phyloP scores from a whole-genome alignment of 306 rosid species.

The Prinsepia uniflora region DNA sequence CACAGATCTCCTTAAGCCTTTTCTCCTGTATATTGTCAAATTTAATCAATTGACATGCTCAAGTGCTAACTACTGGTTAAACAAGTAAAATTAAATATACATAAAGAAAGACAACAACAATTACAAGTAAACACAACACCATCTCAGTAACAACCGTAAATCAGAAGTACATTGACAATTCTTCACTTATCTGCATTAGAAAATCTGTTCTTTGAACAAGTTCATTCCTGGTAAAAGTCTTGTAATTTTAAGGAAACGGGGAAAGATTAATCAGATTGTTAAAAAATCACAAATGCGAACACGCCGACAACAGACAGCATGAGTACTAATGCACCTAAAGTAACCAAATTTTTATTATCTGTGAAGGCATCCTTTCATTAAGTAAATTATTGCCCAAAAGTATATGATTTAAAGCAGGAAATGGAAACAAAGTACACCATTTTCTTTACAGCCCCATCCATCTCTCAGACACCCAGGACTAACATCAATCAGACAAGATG shows the following conservation, averaged over 20 bases:
- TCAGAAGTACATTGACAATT: not conserved
- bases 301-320: not conserved
- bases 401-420: not conserved
- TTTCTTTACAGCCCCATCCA: slow-evolving; percentile 1
- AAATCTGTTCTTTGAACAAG: not conserved
- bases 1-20: slow-evolving; percentile 76
- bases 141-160: not conserved
- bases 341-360: not conserved
- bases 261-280: not conserved
- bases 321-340: slow-evolving; percentile 1
- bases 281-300: not conserved
- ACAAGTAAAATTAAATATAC: not conserved
- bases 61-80: slow-evolving; percentile 10
- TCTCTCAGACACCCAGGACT: not conserved
- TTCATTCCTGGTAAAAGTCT: not conserved
- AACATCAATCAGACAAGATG: not conserved
- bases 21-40: slow-evolving; percentile 59
- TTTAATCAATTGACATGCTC: not conserved
- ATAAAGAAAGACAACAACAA: not conserved
- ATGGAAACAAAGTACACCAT: not conserved
- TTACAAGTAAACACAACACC: not conserved
- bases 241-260: not conserved
- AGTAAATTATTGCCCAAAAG: not conserved
- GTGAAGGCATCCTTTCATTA: not conserved
- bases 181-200: not conserved